Evolutionary conservation across 139 green algal genomes (phyloP).

Genomic region (Micractinium conductrix): DNA sequence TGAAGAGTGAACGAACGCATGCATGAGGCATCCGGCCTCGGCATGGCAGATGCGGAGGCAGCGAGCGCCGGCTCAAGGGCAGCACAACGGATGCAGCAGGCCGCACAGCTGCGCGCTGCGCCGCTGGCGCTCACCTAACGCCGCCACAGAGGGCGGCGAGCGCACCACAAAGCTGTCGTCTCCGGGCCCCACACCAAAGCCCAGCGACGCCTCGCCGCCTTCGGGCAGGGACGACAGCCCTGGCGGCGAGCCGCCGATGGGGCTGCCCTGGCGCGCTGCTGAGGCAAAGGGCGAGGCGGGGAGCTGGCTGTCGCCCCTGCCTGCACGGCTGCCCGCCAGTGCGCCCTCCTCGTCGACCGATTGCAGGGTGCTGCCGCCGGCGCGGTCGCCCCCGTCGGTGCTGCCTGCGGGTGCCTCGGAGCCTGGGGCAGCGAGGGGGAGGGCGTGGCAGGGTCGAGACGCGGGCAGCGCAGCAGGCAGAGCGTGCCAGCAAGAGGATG

Average conservation of each 20-base stretch:
- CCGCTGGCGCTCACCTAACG: neutral
- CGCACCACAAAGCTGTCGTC: slow-evolving; percentile 1
- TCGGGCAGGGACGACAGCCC: no score
- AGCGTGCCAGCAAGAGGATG: neutral
- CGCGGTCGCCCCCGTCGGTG: neutral
- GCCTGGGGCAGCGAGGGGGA: neutral
- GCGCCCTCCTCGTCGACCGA: slow-evolving; percentile 2
- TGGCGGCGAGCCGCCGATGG: no score
- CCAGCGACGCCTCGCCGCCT: no score
- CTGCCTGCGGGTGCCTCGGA: neutral
- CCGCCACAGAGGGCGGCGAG: neutral
- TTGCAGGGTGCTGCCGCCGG: neutral
- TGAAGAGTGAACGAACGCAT: no score
- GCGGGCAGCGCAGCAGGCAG: neutral
- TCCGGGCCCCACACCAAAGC: no score
- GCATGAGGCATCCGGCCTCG: no score
- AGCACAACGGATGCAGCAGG: no score
- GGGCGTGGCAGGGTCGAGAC: neutral
- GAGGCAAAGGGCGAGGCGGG: neutral
- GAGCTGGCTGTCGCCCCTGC: no score
- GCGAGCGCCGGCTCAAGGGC: no score
- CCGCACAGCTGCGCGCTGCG: neutral
- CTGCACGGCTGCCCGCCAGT: no score
- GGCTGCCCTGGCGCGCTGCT: no score
- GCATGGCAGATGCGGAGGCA: no score